Evolutionary conservation across 192 early-diverging fungal species (phyloP).

Genomic region (Backusella tarrabulga): DNA sequence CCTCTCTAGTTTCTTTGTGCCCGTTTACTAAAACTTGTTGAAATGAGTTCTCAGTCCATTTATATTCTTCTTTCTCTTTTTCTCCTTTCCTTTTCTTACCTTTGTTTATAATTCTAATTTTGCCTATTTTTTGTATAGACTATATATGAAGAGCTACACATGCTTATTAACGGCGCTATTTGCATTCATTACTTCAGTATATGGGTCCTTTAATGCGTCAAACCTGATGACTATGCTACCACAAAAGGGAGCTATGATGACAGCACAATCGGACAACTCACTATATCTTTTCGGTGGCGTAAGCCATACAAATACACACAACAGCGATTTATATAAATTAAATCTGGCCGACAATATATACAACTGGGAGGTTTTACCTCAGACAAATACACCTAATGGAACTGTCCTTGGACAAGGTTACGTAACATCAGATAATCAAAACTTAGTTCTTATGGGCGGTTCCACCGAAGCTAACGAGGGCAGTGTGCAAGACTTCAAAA

Average conservation of each 20-base stretch:
- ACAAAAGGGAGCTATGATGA: conserved; percentile 22
- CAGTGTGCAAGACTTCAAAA: neutral
- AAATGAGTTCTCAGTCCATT: neutral
- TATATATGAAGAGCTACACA: neutral
- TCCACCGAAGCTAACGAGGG: neutral
- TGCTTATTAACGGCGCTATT: neutral
- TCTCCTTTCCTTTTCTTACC: neutral
- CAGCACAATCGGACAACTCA: conserved; percentile 12
- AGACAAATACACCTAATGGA: neutral
- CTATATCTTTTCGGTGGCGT: conserved; percentile 28
- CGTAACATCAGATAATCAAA: conserved; percentile 5
- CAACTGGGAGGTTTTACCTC: conserved; percentile 13
- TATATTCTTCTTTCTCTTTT: neutral
- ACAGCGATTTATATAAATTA: conserved; percentile 19
- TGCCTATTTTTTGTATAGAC: neutral
- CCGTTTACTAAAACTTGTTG: neutral
- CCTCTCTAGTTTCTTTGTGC: conserved; percentile 5
- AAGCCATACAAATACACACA: neutral
- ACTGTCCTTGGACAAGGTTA: conserved; percentile 8
- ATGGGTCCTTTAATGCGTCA: conserved; percentile 21
- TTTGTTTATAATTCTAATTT: neutral
- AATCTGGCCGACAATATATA: conserved; percentile 2
- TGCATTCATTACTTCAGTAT: no score
- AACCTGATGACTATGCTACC: conserved; percentile 12
- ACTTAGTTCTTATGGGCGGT: conserved; percentile 17